phyloP scores from a whole-genome alignment of 176 grass and related monocot genomes.

The Microstegium vimineum region DNA sequence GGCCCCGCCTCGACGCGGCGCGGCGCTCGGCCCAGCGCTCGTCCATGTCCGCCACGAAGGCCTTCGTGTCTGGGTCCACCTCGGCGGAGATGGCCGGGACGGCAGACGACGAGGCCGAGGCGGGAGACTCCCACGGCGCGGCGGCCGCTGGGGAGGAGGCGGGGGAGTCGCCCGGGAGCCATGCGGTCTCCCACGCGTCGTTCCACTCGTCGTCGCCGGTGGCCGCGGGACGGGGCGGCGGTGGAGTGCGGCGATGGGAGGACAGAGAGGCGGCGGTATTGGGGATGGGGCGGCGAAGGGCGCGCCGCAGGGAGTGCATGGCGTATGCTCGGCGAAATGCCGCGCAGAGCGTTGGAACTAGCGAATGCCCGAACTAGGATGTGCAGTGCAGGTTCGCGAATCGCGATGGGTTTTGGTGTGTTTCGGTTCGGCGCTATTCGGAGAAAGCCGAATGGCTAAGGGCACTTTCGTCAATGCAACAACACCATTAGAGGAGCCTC shows the following conservation, averaged over 20 bases:
- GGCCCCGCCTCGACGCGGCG: slow-evolving; percentile 16
- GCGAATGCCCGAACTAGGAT: too few species aligned
- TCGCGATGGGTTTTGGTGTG: too few species aligned
- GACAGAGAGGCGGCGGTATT: not conserved
- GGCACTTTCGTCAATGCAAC: too few species aligned
- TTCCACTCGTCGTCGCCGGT: slow-evolving; percentile 88
- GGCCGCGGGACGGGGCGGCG: not conserved
- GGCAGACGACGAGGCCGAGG: not conserved
- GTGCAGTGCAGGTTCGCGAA: too few species aligned
- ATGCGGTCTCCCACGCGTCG: slow-evolving; percentile 95
- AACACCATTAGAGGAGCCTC: too few species aligned
- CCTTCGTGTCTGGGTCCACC: slow-evolving; percentile 77
- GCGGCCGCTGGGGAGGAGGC: slow-evolving; percentile 43
- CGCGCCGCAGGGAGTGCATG: slow-evolving; percentile 56
- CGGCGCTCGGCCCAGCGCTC: slow-evolving; percentile 79
- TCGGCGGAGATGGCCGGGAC: slow-evolving; percentile 34
- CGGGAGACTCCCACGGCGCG: slow-evolving; percentile 63
- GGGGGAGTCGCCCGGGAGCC: slow-evolving; percentile 75
- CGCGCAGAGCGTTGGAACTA: not conserved
- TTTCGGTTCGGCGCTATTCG: too few species aligned
- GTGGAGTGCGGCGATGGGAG: slow-evolving; percentile 7
- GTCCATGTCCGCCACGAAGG: slow-evolving; percentile 93
- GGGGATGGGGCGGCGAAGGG: slow-evolving; percentile 25
- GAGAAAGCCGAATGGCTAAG: too few species aligned
- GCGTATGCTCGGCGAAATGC: slow-evolving; percentile 62